Evolutionary conservation across 176 grass and related monocot genomes (phyloP), one percentile per base, ranked within the genome.

Genomic region (Tuctoria greenei): DNA sequence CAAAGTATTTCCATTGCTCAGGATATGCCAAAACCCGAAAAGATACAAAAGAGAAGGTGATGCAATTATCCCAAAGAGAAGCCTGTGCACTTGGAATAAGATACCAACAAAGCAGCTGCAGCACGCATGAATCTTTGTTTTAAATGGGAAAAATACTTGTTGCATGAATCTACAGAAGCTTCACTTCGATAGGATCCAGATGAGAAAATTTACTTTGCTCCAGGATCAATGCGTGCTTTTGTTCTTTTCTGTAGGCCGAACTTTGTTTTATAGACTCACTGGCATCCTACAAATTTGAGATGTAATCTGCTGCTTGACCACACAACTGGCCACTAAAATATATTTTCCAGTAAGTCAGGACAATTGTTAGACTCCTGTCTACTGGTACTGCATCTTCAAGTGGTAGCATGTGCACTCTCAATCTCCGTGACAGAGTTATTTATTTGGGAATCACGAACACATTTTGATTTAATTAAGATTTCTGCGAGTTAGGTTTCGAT

Each of bases 161-260:
- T 71, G 58, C 71, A 63, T 88, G 79, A 78, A 79, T 75, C 74
- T 79, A 82, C 41, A 79, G 79, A 90, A 90, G 64, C 74, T 90
- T 86, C 83, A 83, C 55, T 38, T 44, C 36, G 37, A 18, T 37
- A 87, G 72, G 72, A 77, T 82, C 85, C 79, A 87, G 52, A 59
- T 49, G 37, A 77, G 23, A 54, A 73, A 44, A 4, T 13, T 83
- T 89, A 69, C 70, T 70, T 63, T 77, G 67, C 61, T 84, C 75
- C 72, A 76, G 42, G 72, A 80, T 69, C 63, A 70, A 52, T 71
- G 46, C 9, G 3, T 60, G 18, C 11, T 47, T 76, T 71, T 76
- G 81, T 76, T 82, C 74, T 65, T 50, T 67, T 84, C 12, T 71
- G 66, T 64, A 74, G 59, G 18, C 5, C 42, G 50, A 57, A 12